Conservation (phyloP, 306 rosid genomes). For the Fagus sylvatica region DNA sequence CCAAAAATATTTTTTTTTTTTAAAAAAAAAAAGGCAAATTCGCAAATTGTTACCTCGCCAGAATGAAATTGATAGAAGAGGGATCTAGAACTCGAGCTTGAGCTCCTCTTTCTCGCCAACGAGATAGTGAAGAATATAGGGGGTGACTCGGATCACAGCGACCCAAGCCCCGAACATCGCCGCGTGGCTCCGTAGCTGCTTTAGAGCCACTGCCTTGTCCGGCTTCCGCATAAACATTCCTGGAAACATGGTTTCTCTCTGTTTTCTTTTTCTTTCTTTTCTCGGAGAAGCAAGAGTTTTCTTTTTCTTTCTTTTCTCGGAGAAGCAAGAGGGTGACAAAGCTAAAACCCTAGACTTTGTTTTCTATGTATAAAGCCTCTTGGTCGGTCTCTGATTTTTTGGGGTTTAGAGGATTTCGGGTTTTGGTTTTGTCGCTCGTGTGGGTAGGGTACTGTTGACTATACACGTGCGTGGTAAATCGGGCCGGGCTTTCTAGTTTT, state of each 20-base stretch:
- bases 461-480: too few relatives aligned
- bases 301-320: neutral
- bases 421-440: too few relatives aligned
- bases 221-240: slow-evolving; percentile 98
- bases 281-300: neutral
- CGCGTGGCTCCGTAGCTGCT: slow-evolving; percentile 80
- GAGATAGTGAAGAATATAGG: slow-evolving; percentile 74
- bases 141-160: slow-evolving; percentile 71
- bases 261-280: neutral
- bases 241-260: slow-evolving; percentile 64
- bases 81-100: slow-evolving; percentile 61
- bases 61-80: neutral
- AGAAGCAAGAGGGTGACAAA: too few relatives aligned
- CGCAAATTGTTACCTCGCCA: slow-evolving; percentile 23
- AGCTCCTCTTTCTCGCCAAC: slow-evolving; percentile 74
- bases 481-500: too few relatives aligned
- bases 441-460: too few relatives aligned
- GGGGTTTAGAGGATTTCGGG: neutral
- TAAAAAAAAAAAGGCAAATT: neutral
- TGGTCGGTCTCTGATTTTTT: neutral
- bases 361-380: too few relatives aligned
- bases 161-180: slow-evolving; percentile 91
- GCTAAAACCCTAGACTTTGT: slow-evolving; percentile 26
- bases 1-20: neutral
- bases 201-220: slow-evolving; percentile 75